Evolutionary conservation across 768 basidiomycete species (phyloP).

Genomic region (Gloeophyllum trabeum): DNA sequence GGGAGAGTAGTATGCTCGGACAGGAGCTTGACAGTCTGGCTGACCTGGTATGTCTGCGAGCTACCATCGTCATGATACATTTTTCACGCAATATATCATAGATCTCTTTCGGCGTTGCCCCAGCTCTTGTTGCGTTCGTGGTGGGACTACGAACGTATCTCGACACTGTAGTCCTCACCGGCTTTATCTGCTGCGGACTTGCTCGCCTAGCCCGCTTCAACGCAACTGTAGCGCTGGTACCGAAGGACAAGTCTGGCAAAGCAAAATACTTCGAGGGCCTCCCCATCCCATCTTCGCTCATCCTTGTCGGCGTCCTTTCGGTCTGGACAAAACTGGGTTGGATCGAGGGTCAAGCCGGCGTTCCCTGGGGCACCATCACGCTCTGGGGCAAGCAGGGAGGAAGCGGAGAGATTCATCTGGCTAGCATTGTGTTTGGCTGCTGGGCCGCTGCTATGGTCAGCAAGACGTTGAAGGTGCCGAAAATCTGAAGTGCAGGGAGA

Average conservation of each 20-base stretch:
- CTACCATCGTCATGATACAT: slow-evolving; percentile 1
- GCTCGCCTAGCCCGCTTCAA: slow-evolving; percentile 97
- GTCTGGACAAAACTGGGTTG: slow-evolving; percentile 80
- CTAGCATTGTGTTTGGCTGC: slow-evolving; percentile 61
- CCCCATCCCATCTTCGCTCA: slow-evolving; percentile 87
- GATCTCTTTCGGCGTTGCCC: slow-evolving; percentile 98
- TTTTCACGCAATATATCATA: slow-evolving; percentile 18
- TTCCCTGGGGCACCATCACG: slow-evolving; percentile 65
- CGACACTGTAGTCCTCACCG: slow-evolving; percentile 77
- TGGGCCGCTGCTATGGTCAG: slow-evolving; percentile 98
- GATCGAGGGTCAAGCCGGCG: slow-evolving; percentile 67
- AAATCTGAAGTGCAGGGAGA: slow-evolving; percentile 39
- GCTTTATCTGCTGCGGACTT: slow-evolving; percentile 92
- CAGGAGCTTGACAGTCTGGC: slow-evolving; percentile 97
- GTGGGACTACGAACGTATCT: slow-evolving; percentile 87
- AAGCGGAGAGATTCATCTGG: slow-evolving; percentile 76
- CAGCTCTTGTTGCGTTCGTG: slow-evolving; percentile 84
- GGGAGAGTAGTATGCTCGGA: slow-evolving; percentile 89
- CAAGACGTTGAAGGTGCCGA: slow-evolving; percentile 87
- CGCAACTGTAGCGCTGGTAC: slow-evolving; percentile 90
- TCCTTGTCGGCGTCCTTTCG: slow-evolving; percentile 65
- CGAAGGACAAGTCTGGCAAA: slow-evolving; percentile 81
- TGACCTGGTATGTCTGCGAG: slow-evolving; percentile 59
- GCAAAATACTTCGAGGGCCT: slow-evolving; percentile 95
- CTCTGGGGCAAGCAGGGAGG: slow-evolving; percentile 65